Conservation (phyloP, 202 grass and related monocot species). For the Dendrocalamus latiflorus region DNA sequence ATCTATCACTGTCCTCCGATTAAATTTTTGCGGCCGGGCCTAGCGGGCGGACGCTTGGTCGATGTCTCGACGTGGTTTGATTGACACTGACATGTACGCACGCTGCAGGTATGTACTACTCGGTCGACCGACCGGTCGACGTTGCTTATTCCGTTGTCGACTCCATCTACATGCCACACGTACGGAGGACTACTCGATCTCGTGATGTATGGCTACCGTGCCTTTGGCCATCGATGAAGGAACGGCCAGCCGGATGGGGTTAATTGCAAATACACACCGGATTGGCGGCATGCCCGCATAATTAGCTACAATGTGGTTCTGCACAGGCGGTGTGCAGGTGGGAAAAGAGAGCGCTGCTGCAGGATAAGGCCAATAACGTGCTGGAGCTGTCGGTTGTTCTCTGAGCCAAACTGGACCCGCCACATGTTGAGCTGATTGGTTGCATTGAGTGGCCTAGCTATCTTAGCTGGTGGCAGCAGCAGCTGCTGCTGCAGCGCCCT, state of each 20-base stretch:
- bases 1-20: too few species aligned
- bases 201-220: background rate
- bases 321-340: background rate
- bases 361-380: slow-evolving; percentile 58
- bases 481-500: background rate
- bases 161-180: background rate
- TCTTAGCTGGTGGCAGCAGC: background rate
- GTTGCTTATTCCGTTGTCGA: background rate
- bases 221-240: too few species aligned
- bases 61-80: too few species aligned
- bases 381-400: slow-evolving; percentile 82
- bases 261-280: background rate
- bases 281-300: slow-evolving; percentile 1
- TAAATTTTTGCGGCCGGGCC: too few species aligned
- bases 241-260: background rate
- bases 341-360: background rate
- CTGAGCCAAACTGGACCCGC: slow-evolving; percentile 51
- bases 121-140: too few species aligned
- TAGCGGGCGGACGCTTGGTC: too few species aligned
- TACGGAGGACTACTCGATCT: background rate
- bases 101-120: background rate
- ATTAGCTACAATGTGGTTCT: slow-evolving; percentile 5
- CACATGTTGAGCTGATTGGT: slow-evolving; percentile 52
- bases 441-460: slow-evolving; percentile 17
- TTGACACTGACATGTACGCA: background rate